Conservation (phyloP, 805 yeast species). For the Saccharomycopsis malanga region DNA sequence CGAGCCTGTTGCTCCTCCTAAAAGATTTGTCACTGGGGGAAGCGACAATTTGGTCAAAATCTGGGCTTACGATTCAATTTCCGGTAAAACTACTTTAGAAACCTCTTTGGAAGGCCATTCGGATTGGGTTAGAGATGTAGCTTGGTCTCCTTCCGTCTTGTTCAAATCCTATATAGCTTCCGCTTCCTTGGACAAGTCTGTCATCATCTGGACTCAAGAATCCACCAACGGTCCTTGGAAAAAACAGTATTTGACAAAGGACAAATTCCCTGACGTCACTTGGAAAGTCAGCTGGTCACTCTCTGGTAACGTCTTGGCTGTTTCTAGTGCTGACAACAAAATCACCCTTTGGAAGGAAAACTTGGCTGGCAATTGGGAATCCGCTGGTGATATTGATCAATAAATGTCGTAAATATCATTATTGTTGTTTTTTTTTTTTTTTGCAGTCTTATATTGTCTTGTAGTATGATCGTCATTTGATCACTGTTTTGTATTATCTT, state of each 20-base stretch:
- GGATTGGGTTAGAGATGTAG: constrained; percentile 98
- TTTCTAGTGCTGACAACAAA: constrained; percentile 93
- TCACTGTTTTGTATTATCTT: too few relatives aligned
- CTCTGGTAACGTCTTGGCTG: constrained; percentile 91
- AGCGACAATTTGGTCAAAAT: constrained; percentile 89
- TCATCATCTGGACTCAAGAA: constrained; percentile 91
- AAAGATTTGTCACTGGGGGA: constrained; percentile 90
- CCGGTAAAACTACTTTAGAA: constrained; percentile 61
- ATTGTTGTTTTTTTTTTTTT: not conserved
- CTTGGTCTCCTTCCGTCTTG: constrained; percentile 92
- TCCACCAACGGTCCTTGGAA: constrained; percentile 65
- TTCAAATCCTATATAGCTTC: constrained; percentile 87
- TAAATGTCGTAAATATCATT: constrained; percentile 27
- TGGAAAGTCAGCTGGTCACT: constrained; percentile 99
- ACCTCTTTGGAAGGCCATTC: constrained; percentile 80
- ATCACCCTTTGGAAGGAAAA: constrained; percentile 96
- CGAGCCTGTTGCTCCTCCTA: constrained; percentile 36
- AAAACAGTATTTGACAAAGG: constrained; percentile 63
- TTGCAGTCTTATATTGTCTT: too few relatives aligned
- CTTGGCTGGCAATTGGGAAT: constrained; percentile 89
- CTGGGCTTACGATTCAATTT: constrained; percentile 63
- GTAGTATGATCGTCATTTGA: too few relatives aligned
- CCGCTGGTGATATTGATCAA: constrained; percentile 94
- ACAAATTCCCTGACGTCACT: constrained; percentile 90
- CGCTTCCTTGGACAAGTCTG: constrained; percentile 94